Evolutionary conservation across 192 early-diverging fungal genomes (phyloP), one percentile per base, ranked within the genome.

Genomic region (Coemansia sp.): DNA sequence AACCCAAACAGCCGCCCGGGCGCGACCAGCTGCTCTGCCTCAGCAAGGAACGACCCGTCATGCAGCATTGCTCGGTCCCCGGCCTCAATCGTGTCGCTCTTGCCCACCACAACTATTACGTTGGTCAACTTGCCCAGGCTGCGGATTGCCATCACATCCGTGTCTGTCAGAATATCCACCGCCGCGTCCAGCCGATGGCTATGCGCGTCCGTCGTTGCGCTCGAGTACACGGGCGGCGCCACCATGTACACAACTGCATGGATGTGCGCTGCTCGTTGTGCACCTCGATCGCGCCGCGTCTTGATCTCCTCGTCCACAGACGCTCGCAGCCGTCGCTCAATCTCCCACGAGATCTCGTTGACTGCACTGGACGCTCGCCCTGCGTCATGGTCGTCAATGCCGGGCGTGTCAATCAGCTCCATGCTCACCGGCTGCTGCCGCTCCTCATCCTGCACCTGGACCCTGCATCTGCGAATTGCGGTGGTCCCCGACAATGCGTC

Each of bases 361-460:
- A 72, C 42, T 3, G 46, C 36, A 1, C 26, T 32, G 1, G 38
- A n/a, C 0, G 64, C 56, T 13, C 47, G 38, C 3, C 18, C 38
- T 2, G 41, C 25, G 33, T 64, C 69, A 2, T 22, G 34, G 31
- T 44, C 21, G 44, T 61, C 63, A 17, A 73, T 73, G 1, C 69
- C 69, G 1, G 69, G 62, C 22, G 69, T 73, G 26, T 73, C 69
- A 10, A 73, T 44, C 10, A 73, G 57, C 63, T 73, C 69, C 1
- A 65, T 45, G 20, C 26, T 32, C 5, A 73, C 29, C 1, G 33
- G 29, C 22, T 45, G 33, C 9, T 25, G 19, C 22, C 37, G 32
- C 23, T 20, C 49, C 11, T 46, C 44, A 36, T 64, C 62, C 25
- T 31, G 47, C 8, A 47, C 44, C 10, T 37, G 52, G 17, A 54